A percentile compares a stretch with the other conserved stretches of the same genome.
These are phyloP conservation scores for Cryptomeria japonica DNA, from an alignment of 75 land plant species.

Conservation along the genomic window DNA sequence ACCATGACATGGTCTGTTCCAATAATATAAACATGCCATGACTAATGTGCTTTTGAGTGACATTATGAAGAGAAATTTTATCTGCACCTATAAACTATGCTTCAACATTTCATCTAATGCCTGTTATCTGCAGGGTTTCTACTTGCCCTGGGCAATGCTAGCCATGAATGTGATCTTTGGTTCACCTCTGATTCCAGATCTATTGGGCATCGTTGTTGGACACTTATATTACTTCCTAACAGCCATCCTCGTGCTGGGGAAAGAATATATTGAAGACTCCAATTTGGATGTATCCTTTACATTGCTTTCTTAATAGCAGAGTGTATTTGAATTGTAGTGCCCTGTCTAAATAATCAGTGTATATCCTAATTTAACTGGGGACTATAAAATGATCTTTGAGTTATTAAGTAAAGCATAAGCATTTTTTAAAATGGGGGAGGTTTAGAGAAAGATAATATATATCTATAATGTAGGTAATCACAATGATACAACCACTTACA, in stretches of 20 bases:
- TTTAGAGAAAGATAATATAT: neutral
- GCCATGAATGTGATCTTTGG: slow-evolving; percentile 85
- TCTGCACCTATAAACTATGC: neutral
- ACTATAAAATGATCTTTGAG: neutral
- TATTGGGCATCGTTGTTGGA: slow-evolving; percentile 87
- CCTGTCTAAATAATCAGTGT: neutral
- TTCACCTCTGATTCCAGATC: slow-evolving; percentile 51
- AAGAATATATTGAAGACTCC: slow-evolving; percentile 75
- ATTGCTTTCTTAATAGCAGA: neutral
- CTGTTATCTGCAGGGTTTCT: slow-evolving; percentile 74
- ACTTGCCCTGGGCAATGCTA: slow-evolving; percentile 95
- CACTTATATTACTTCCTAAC: slow-evolving; percentile 91
- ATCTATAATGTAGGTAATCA: neutral
- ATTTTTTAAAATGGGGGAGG: neutral
- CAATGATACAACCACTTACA: neutral
- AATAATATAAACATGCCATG: too few species aligned
- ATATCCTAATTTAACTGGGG: neutral
- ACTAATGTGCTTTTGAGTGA: neutral
- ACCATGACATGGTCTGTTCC: neutral
- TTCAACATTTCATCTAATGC: neutral
- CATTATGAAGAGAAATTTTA: neutral
- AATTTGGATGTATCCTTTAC: slow-evolving; percentile 84
- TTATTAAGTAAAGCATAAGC: neutral
- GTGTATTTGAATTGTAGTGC: neutral
- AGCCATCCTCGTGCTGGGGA: slow-evolving; percentile 85